phyloP scores from a whole-genome alignment of 2,329 filamentous ascomycete species.

The Aspergillus quadrilineatus region DNA sequence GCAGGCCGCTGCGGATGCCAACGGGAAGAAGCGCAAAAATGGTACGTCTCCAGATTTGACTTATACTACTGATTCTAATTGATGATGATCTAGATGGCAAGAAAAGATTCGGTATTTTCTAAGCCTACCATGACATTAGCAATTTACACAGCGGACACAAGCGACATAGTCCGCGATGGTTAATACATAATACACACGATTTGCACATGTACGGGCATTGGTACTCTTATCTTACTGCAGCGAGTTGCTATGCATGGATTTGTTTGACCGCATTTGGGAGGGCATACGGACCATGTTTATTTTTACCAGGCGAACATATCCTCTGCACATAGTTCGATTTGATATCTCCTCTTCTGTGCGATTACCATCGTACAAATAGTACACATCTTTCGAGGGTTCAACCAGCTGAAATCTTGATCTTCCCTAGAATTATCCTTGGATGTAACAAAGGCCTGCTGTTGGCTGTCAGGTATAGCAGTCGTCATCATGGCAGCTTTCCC shows the following conservation, averaged over 20 bases:
- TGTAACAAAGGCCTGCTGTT: not conserved
- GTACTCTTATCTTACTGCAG: slow-evolving; percentile 3
- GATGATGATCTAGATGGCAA: slow-evolving; percentile 2
- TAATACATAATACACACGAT: slow-evolving; percentile 13
- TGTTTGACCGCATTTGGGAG: slow-evolving; percentile 1
- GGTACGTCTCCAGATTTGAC: slow-evolving; percentile 1
- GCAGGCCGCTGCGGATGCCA: slow-evolving; percentile 23
- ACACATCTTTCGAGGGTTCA: not conserved
- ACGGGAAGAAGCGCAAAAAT: slow-evolving; percentile 15
- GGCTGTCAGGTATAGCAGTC: not conserved
- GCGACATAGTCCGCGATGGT: slow-evolving; percentile 4
- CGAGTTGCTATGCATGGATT: slow-evolving; percentile 4
- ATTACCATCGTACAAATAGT: not conserved
- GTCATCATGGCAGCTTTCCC: slow-evolving; percentile 12
- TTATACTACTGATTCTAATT: not conserved
- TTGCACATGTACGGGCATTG: slow-evolving; percentile 8
- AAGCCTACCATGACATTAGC: not conserved
- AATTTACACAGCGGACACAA: not conserved
- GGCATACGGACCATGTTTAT: not conserved
- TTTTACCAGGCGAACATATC: not conserved
- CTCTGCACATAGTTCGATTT: slow-evolving; percentile 3
- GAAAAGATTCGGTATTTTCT: slow-evolving; percentile 16
- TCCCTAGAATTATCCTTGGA: not conserved
- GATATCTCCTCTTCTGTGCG: not conserved
- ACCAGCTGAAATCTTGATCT: not conserved